phyloP scores from a whole-genome alignment of 129 eudicot genomes.

The Centella asiatica region DNA sequence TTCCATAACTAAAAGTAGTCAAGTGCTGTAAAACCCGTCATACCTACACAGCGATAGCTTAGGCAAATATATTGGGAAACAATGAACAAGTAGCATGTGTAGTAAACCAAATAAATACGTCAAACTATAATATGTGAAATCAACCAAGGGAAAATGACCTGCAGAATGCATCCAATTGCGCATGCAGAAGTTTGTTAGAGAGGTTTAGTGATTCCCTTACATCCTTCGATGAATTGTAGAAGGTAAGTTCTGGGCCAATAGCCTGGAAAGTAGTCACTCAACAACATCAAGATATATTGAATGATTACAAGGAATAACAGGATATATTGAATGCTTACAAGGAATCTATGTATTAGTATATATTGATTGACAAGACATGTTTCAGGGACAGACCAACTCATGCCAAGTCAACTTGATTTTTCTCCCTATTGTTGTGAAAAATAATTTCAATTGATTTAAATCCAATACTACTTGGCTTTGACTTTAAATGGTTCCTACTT shows the following conservation, averaged over 20 bases:
- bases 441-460: no score
- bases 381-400: no score
- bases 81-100: neutral
- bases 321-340: no score
- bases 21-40: no score
- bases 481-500: no score
- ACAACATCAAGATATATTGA: constrained; percentile 12
- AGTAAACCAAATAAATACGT: neutral
- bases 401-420: no score
- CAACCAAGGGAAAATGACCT: constrained; percentile 39
- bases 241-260: constrained; percentile 96
- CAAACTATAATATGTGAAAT: neutral
- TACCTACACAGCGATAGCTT: neutral
- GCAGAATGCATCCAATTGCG: constrained; percentile 87
- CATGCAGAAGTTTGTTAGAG: constrained; percentile 86
- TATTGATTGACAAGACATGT: no score
- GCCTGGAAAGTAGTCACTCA: constrained; percentile 42
- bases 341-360: no score
- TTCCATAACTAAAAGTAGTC: no score
- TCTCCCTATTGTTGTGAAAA: no score
- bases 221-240: constrained; percentile 71
- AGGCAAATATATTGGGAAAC: neutral
- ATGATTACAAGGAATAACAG: constrained; percentile 2
- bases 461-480: no score
- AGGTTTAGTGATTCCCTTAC: constrained; percentile 48